A percentile compares a stretch with the other conserved stretches of the same genome.
These are phyloP conservation scores for Chrysoporthe puriensis DNA, from an alignment of 2,329 filamentous ascomycete species.

Conservation along the genomic window DNA sequence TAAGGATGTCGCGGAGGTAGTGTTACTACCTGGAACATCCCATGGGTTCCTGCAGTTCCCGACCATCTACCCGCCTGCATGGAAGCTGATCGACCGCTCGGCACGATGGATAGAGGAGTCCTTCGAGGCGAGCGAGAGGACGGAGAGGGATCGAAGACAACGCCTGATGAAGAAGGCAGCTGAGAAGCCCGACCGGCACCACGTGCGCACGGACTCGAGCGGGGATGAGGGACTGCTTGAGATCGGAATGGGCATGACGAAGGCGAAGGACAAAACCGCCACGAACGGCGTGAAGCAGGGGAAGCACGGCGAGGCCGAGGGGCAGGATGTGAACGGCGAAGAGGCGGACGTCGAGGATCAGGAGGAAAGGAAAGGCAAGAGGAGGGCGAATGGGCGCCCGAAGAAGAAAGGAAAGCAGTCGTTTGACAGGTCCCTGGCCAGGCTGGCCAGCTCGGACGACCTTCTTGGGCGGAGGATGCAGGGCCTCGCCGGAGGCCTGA, in stretches of 20 bases:
- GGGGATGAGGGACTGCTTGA: constrained; percentile 87
- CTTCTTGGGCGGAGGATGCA: constrained; percentile 61
- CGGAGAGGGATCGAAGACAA: constrained; percentile 39
- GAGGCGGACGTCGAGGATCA: constrained; percentile 32
- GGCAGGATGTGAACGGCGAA: constrained; percentile 34
- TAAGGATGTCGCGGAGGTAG: constrained; percentile 78
- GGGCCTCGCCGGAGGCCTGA: constrained; percentile 58
- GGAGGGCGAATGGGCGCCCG: constrained; percentile 33
- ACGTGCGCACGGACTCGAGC: constrained; percentile 62
- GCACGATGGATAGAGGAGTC: constrained; percentile 81
- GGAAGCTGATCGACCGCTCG: constrained; percentile 82
- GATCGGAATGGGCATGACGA: constrained; percentile 76
- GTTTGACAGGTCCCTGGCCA: constrained; percentile 51
- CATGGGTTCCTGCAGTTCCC: constrained; percentile 96
- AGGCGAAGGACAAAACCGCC: constrained; percentile 36
- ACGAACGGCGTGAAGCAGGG: constrained; percentile 30
- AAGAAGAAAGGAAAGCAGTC: constrained; percentile 37
- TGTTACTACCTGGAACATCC: constrained; percentile 83
- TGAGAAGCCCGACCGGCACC: constrained; percentile 45
- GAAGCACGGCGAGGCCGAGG: constrained; percentile 32
- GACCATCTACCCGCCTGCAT: constrained; percentile 83
- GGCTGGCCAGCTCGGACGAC: constrained; percentile 62
- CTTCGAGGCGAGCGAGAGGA: constrained; percentile 60
- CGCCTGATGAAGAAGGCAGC: constrained; percentile 25
- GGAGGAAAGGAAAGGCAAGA: constrained; percentile 36